Percentiles rank a stretch among this genome's conserved stretches.
Conservation (phyloP, 1,284 basidiomycete species). For the Puccinia triticina region DNA sequence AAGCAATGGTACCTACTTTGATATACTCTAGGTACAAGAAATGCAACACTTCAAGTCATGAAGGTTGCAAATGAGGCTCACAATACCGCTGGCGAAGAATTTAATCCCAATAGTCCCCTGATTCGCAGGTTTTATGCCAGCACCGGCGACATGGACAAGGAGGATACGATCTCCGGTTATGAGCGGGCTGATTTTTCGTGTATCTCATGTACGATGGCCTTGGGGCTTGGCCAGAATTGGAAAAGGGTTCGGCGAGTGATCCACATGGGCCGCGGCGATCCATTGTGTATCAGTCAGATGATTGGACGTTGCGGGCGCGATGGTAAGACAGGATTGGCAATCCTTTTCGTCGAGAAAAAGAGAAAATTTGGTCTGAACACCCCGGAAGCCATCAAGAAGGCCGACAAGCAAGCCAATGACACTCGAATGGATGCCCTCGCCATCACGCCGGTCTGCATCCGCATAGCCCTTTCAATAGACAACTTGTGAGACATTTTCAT, state of each 20-base stretch:
- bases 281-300: not conserved
- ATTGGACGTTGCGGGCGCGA: slow-evolving; percentile 22
- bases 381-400: not conserved
- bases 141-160: not conserved
- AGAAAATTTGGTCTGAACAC: not conserved
- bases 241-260: not conserved
- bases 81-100: no score
- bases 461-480: not conserved
- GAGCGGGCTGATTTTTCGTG: not conserved
- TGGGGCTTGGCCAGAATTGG: not conserved
- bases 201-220: not conserved
- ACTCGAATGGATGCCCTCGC: not conserved
- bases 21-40: not conserved
- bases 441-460: slow-evolving; percentile 8
- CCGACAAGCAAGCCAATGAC: not conserved
- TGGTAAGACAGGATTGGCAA: not conserved
- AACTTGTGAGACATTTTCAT: no score
- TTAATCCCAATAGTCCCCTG: not conserved
- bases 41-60: no score
- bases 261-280: not conserved
- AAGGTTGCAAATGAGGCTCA: no score
- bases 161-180: not conserved
- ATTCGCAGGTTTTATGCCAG: not conserved
- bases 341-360: not conserved
- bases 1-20: not conserved